Evolutionary conservation across 768 basidiomycete species (phyloP), one percentile per base, ranked within the genome.

Genomic region (Podaxis mareebaensis): DNA sequence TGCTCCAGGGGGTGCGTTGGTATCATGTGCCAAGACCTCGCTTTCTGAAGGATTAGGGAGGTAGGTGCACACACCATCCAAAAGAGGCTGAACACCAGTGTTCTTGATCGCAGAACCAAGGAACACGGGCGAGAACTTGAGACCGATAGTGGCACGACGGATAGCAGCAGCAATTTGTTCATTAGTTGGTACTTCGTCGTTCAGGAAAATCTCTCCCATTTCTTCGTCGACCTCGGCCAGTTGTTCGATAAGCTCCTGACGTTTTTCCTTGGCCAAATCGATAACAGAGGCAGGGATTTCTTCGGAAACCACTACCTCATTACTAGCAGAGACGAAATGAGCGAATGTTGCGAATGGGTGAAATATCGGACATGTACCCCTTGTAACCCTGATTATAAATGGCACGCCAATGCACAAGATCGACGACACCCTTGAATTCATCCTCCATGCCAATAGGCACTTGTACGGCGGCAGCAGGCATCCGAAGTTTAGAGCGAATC

Each of bases 21-120:
- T 90, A 65, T 97, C 96, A 67, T 95, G 87, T 1, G 96, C 96
- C 26, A 88, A 81, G 15, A 90, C 89, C 33, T 85, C 81, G 17
- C 86, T 78, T 74, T 99, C 93, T 0, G 89, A 78, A 0, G 96
- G 96, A 58, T 89, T 91, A 13, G 96, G 94, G 10, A 99, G 85
- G 77, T 98, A 99, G n/a, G 89, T 82, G 71, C 95, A 96, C 20
- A 98, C 91, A 64, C 96, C 96, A 68, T 99, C 96, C 20, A 99
- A 82, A 60, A 99, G 82, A 17, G 94, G 88, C 72, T 99, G 97
- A 5, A 99, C 91, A 42, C 87, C 94, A 7, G 95, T 96, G 75
- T 99, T 99, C 81, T 97, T 98, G 71, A 99, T 90, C 0, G 97
- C 97, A 5, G 95, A 96, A 44, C 97, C 97, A 64, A 98, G 80